Evolutionary conservation across 2,329 filamentous ascomycete genomes (phyloP).

Genomic region (Nemania serpens): DNA sequence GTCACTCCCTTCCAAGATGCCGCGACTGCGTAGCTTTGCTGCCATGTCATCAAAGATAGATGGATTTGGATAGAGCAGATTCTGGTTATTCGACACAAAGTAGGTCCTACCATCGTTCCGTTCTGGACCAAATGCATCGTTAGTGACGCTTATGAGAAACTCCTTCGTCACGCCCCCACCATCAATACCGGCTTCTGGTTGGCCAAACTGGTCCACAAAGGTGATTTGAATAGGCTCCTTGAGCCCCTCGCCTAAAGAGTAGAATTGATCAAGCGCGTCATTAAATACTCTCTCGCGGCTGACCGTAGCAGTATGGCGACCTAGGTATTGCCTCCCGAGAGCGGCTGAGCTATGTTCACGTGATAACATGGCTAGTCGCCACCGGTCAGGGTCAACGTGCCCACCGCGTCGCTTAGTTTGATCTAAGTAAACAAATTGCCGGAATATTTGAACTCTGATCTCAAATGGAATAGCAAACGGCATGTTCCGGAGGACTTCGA

Average conservation of each 20-base stretch:
- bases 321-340: conserved; percentile 47
- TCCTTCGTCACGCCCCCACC: conserved; percentile 97
- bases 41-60: conserved; percentile 71
- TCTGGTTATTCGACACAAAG: conserved; percentile 84
- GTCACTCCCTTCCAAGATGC: conserved; percentile 56
- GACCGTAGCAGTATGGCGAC: conserved; percentile 77
- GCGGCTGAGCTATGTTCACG: conserved; percentile 36
- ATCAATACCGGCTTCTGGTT: conserved; percentile 90
- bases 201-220: conserved; percentile 89
- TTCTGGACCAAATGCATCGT: conserved; percentile 70
- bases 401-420: conserved; percentile 73
- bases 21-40: conserved; percentile 58
- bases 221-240: conserved; percentile 97
- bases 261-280: conserved; percentile 86
- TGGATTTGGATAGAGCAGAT: conserved; percentile 88
- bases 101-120: conserved; percentile 58
- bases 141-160: conserved; percentile 87
- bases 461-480: conserved; percentile 95
- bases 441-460: conserved; percentile 88
- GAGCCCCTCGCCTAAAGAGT: conserved; percentile 75
- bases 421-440: conserved; percentile 87
- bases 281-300: conserved; percentile 78
- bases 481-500: conserved; percentile 94
- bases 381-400: conserved; percentile 72
- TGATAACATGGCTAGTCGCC: conserved; percentile 66